Conservation (phyloP, 1,139 yeast genomes). For the Taphrina confusa region DNA sequence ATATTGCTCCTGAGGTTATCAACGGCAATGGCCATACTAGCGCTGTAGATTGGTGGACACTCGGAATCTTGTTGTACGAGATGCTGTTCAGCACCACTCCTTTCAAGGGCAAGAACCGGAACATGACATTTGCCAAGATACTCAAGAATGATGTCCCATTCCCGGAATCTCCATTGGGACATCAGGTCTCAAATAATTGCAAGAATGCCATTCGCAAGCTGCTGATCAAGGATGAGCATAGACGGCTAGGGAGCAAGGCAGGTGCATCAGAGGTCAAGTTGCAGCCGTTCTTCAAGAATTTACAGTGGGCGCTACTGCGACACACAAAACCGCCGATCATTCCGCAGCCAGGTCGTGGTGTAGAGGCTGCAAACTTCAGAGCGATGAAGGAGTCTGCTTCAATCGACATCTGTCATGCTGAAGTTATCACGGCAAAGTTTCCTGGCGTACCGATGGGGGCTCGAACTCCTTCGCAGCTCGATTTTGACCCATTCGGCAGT, state of each 20-base stretch:
- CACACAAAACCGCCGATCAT: conserved; percentile 94
- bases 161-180: conserved; percentile 50
- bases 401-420: conserved; percentile 44
- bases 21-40: conserved; percentile 96
- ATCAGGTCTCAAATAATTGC: conserved; percentile 69
- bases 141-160: conserved; percentile 80
- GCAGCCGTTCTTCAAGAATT: conserved; percentile 84
- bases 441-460: conserved; percentile 50
- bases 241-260: conserved; percentile 82
- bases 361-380: conserved; percentile 47
- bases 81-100: conserved; percentile 97
- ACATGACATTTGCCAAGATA: conserved; percentile 83
- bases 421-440: conserved; percentile 39
- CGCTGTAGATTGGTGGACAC: conserved; percentile 99
- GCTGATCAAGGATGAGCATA: conserved; percentile 81
- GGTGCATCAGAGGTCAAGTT: conserved; percentile 94
- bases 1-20: conserved; percentile 96
- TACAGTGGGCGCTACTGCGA: conserved; percentile 92
- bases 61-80: conserved; percentile 86
- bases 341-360: conserved; percentile 71
- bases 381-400: conserved; percentile 45
- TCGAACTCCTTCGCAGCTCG: conserved; percentile 43
- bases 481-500: conserved; percentile 76
- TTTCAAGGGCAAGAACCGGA: conserved; percentile 85
- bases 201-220: conserved; percentile 76